phyloP scores from a whole-genome alignment of 2,329 filamentous ascomycete species.

The Westerdykella sp. region DNA sequence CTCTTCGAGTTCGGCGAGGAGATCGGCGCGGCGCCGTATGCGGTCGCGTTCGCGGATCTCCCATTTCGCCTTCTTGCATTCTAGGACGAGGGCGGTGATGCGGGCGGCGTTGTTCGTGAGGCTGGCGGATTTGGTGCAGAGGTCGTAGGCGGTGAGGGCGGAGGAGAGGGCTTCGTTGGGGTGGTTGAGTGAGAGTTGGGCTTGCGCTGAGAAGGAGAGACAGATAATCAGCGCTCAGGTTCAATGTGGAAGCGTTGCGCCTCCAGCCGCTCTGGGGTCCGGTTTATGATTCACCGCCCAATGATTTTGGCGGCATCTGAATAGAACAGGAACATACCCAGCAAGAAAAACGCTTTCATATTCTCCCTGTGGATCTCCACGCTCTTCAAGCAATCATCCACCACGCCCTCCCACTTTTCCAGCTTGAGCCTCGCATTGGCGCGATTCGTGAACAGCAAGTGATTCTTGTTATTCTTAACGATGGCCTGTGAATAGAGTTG shows the following conservation, averaged over 20 bases:
- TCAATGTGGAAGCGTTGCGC: background rate
- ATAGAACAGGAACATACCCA: constrained; percentile 38
- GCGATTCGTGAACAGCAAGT: constrained; percentile 81
- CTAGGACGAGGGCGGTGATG: constrained; percentile 67
- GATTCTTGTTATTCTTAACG: constrained; percentile 68
- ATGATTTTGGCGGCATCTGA: too few relatives aligned
- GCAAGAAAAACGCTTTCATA: constrained; percentile 79
- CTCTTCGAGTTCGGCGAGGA: constrained; percentile 56
- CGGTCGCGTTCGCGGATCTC: constrained; percentile 63
- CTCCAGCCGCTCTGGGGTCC: background rate
- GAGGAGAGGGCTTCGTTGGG: constrained; percentile 66
- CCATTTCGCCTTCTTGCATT: constrained; percentile 82
- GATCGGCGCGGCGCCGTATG: constrained; percentile 48
- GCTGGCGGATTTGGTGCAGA: constrained; percentile 52
- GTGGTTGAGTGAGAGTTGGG: constrained; percentile 67
- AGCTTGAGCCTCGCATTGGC: constrained; percentile 76
- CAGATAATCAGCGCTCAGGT: constrained; percentile 10
- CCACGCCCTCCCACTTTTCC: constrained; percentile 64
- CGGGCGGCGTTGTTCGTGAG: constrained; percentile 63
- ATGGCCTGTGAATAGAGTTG: constrained; percentile 71
- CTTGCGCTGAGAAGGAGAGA: constrained; percentile 53
- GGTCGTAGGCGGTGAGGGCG: constrained; percentile 65
- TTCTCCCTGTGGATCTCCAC: constrained; percentile 60
- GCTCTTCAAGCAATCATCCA: constrained; percentile 70
- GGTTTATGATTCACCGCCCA: background rate